Base-by-base conservation (phyloP, 2,329 filamentous ascomycete species). In the Huntiella decipiens region DNA sequence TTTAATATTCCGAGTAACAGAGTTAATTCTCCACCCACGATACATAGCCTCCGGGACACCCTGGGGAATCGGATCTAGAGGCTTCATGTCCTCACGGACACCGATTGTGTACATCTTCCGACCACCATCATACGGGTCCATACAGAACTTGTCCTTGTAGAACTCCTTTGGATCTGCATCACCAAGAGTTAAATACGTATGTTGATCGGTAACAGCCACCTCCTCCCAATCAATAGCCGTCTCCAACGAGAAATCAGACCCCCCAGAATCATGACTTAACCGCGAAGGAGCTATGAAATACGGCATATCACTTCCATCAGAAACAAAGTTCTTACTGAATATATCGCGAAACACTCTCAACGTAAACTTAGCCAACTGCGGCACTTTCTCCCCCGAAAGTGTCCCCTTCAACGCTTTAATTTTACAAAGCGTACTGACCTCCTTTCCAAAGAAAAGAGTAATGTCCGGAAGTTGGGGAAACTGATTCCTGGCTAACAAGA, bases 281-380 rank as follows among this genome's bases (percentile, higher is more conserved):
- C 13, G 42, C 6, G 61, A 55, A 0, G 91, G 88, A 0, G 77
- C 81, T 11, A 95, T 56, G 65, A 86, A 94, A 59, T 95, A 98
- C 0, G 86, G 79, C 57, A 94, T 71, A 22, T 78, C 74, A 1
- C 67, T 60, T 0, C 66, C 53, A 12, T 75, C 66, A 0, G 72
- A 65, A 42, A 82, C 75, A 54, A 84, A 98, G 3, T 69, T 67
- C 58, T 98, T 98, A 59, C 86, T 88, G 63, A 94, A 96, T 0
- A 95, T 66, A 53, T 96, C 85, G 12, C 73, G 64, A 58, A 92
- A 95, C 0, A 92, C 60, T 4, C 71, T 68, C 36, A 92, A 62
- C 0, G 83, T 94, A 57, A 91, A 93, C 0, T 59, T 60, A 1
- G 75, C 77, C n/a, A 96, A 57, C 1, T 64, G 58, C 1, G 66